Evolutionary conservation across 2,329 filamentous ascomycete species (phyloP), one percentile per base, ranked within the genome.

Genomic region (Chaetomium sp.): DNA sequence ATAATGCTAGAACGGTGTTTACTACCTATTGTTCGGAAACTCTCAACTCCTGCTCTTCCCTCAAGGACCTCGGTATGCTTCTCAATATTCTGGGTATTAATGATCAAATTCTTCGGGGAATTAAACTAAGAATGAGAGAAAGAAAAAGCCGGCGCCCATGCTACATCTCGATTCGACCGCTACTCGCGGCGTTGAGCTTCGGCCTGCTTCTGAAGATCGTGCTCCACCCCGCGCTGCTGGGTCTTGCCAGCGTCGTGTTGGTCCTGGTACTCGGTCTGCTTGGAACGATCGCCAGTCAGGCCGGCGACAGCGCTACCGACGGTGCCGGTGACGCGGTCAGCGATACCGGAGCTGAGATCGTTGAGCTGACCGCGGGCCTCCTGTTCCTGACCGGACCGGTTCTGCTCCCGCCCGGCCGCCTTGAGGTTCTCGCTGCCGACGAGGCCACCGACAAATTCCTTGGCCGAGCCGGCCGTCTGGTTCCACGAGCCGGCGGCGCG

Each of bases 391-490:
- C 91, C 92, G 60, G 87, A 79, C 37, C 81, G 76, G 68, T 95
- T 95, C 76, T 96, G 91, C 65, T 86, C 72, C 36, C 82, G 82
- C 5, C 92, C 92, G 32, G 84, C 69, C 48, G 82, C 77, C 76
- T 91, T 92, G 53, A 96, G 72, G 37, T 76, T 79, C 79, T 94
- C 86, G 61, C 82, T 84, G 58, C 91, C 92, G 33, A 92, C 62
- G 5, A 92, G 65, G 14, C 85, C 85, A 56, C 92, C 92, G 1
- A 94, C 61, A 4, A 85, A 76, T 70, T 96, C 89, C 77, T 96
- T 96, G 44, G 85, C 85, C 1, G 87, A 82, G 52, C 91, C 92
- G n/a, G 91, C 68, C 5, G 90, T 95, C 74, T 96, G 91, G 76
- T 96, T 89, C 85, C 87, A 95, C 14, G 79, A 79, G 44, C 92